These are phyloP conservation scores for Moniliella sp. DNA, from an alignment of 1,284 basidiomycete species.

Conservation along the genomic window DNA sequence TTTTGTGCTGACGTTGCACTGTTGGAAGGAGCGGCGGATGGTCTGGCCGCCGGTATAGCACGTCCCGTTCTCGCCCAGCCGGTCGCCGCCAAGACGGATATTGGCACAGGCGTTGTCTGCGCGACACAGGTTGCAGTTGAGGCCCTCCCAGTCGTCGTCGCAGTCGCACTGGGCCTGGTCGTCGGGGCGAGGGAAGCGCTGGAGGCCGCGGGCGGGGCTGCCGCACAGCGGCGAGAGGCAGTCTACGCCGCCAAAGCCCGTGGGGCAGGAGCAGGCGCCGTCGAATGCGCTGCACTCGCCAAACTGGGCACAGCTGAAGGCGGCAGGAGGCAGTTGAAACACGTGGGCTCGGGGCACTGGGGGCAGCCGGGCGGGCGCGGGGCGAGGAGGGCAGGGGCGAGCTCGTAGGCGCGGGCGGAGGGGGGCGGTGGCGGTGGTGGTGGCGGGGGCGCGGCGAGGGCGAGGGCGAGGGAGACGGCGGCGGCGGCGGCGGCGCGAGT, in stretches of 20 bases:
- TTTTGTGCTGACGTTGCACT: constrained; percentile 80
- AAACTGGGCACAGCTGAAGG: constrained; percentile 36
- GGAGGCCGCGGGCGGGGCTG: constrained; percentile 65
- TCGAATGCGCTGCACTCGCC: constrained; percentile 66
- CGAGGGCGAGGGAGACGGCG: too few species aligned
- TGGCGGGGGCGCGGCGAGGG: too few species aligned
- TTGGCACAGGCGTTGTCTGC: constrained; percentile 9
- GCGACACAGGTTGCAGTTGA: constrained; percentile 48
- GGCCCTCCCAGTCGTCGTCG: constrained; percentile 75
- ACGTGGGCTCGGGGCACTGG: constrained; percentile 12
- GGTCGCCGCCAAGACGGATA: constrained; percentile 13
- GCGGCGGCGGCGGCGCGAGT: too few species aligned
- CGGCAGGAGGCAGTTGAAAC: constrained; percentile 24
- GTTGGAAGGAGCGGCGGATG: constrained; percentile 76
- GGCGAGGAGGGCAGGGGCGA: constrained; percentile 1
- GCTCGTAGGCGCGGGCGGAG: too few species aligned
- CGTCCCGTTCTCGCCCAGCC: constrained; percentile 49
- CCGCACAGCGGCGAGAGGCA: constrained; percentile 58
- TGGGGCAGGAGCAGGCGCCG: constrained; percentile 69
- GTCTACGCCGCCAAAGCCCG: constrained; percentile 73
- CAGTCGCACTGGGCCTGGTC: constrained; percentile 51
- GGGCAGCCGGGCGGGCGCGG: constrained; percentile 10
- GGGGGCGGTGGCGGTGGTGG: too few species aligned
- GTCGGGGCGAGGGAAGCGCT: constrained; percentile 44
- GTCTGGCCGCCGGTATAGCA: constrained; percentile 80